Conservation (phyloP, 257 asterid species). For the Petrea volubilis region DNA sequence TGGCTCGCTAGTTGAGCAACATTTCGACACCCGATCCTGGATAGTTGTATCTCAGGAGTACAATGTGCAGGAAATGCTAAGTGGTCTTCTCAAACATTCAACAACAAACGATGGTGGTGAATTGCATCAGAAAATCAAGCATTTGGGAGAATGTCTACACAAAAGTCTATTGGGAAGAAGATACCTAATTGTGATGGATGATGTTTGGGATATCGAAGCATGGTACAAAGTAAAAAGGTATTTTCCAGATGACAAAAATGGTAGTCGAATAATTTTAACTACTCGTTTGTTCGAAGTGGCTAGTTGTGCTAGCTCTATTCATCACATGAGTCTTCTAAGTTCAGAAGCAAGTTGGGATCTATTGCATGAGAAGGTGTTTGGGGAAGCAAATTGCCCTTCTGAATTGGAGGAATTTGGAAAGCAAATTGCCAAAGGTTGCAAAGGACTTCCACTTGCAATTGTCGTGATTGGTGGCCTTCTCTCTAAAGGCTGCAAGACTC, state of each 20-base stretch:
- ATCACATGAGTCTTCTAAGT: neutral
- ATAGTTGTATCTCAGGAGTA: neutral
- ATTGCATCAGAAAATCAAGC: neutral
- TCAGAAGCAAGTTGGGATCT: neutral
- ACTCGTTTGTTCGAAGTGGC: neutral
- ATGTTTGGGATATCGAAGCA: neutral
- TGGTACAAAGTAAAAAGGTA: neutral
- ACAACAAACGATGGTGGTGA: neutral
- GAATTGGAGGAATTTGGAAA: neutral
- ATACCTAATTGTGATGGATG: neutral
- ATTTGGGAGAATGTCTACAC: neutral
- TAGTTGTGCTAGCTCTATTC: neutral
- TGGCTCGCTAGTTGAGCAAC: neutral
- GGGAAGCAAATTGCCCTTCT: neutral
- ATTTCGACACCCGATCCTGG: neutral
- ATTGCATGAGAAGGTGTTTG: neutral
- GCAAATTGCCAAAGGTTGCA: neutral
- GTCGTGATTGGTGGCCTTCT: conserved; percentile 12
- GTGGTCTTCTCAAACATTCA: neutral
- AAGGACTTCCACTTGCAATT: conserved; percentile 28
- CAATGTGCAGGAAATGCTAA: neutral
- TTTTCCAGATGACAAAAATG: neutral
- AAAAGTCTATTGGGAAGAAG: neutral
- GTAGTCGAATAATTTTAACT: neutral
- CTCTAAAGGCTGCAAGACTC: neutral